Evolutionary conservation across 352 stramenopile genomes (phyloP), one percentile per base, ranked within the genome.

Genomic region (Phytophthora agathidicida): DNA sequence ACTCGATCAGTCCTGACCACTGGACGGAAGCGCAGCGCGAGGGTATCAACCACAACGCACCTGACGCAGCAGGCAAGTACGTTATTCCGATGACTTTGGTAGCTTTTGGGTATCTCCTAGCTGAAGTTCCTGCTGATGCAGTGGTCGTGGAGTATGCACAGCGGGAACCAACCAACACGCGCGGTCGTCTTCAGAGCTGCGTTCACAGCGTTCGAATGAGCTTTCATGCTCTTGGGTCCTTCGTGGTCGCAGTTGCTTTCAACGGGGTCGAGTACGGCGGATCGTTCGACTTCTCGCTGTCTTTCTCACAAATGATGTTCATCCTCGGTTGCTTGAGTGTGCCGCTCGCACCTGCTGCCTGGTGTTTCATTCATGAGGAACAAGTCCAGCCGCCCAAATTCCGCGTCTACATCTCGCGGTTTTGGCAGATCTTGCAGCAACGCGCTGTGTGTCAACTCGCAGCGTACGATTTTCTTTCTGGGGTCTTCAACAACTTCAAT

Each of bases 401-500:
- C 16, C 30, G 20, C 3, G 13, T 31, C 3, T 83, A 75, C 43
- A 51, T 78, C 10, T 37, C 17, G 3, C 31, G 45, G 16, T 77
- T 86, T 28, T 86, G 76, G 76, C 19, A 28, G 0, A 27, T 83
- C 27, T 30, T 89, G 5, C 73, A 86, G 43, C 59, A 77, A 50
- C 71, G 77, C 7, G 70, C 73, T 0, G 70, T 88, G 16, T 84
- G 82, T 52, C 75, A 88, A 54, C 58, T 68, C 20, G 73, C 77
- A 24, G 62, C 66, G 9, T 89, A 88, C 68, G 78, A 82, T 45
- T 87, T 89, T 50, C 80, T 86, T 46, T 77, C 70, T 2, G 70
- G 58, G 0, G 65, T 86, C 5, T 87, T 87, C 49, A 76, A 83
- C 52, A 83, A 53, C 52, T 86, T 88, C 31, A 86, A 81, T 43